phyloP scores from a whole-genome alignment of 2,329 filamentous ascomycete genomes.

The Lizonia empirigonia region DNA sequence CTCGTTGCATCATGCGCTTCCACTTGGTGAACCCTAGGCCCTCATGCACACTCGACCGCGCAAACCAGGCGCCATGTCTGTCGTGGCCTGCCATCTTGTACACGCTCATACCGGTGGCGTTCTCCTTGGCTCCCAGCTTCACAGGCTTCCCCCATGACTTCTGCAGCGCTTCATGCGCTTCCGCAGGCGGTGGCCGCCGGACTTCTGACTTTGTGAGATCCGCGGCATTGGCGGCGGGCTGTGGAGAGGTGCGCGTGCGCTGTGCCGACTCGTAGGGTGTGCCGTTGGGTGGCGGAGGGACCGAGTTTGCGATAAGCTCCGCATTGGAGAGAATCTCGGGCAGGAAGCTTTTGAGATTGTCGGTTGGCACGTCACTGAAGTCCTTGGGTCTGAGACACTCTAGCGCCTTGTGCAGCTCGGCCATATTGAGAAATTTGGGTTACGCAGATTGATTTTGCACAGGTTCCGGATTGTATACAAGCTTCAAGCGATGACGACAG shows the following conservation, averaged over 20 bases:
- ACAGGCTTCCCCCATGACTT: slow-evolving; percentile 86
- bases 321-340: slow-evolving; percentile 57
- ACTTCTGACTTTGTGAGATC: slow-evolving; percentile 60
- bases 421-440: slow-evolving; percentile 27
- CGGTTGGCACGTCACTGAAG: slow-evolving; percentile 53
- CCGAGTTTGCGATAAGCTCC: slow-evolving; percentile 75
- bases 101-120: slow-evolving; percentile 75
- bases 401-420: slow-evolving; percentile 54
- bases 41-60: slow-evolving; percentile 79
- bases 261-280: slow-evolving; percentile 52
- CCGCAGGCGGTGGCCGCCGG: slow-evolving; percentile 55
- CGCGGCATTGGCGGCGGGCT: slow-evolving; percentile 56
- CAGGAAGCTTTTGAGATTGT: slow-evolving; percentile 50
- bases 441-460: background rate
- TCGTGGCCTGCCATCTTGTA: slow-evolving; percentile 83
- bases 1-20: slow-evolving; percentile 74
- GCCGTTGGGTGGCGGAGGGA: slow-evolving; percentile 65
- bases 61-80: slow-evolving; percentile 88
- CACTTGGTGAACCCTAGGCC: slow-evolving; percentile 78
- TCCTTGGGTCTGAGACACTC: slow-evolving; percentile 51
- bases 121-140: slow-evolving; percentile 73
- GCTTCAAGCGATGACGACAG: slow-evolving; percentile 2
- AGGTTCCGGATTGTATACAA: background rate
- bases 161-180: slow-evolving; percentile 66
- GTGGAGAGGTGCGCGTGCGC: slow-evolving; percentile 64